Evolutionary conservation across 331 rosid genomes (phyloP), one percentile per base, ranked within the genome.

Genomic region (Rosa hybrid): DNA sequence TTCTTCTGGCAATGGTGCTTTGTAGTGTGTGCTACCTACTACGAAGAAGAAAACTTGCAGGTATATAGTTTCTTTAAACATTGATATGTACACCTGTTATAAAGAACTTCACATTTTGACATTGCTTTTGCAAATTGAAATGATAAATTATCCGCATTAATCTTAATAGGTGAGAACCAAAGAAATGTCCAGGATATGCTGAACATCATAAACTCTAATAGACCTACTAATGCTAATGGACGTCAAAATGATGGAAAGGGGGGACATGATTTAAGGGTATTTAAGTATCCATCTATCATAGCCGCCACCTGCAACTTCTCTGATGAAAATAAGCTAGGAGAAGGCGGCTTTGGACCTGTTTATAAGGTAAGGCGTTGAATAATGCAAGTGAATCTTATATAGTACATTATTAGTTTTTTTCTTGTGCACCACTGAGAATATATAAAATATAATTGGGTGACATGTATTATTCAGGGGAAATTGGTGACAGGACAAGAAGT

Each of bases 301-400:
- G 72, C 72, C 41, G 72, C 51, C 50, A 41, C 72, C 8, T 23
- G 5, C 25, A 7, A 20, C 34, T 30, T 30, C 34, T 30, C 34
- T 30, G 34, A 30, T 30, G 34, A 30, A 27, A 72, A 72, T 16
- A 72, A 48, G 45, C 76, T 72, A 7, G 76, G 76, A 72, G 62
- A 72, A n/a, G 76, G 76, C 25, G 76, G 76, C 0, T 72, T 72
- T 50, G 76, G 76, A 27, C 60, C 60, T 49, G 76, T 72, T 72
- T 72, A 72, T 72, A 72, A 72, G 76, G 76, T 72, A 14, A 50
- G 27, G 34, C 34, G 1, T 30, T 30, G 34, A 30, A 30, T 30
- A 30, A 30, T 30, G 34, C 34, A 30, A 30, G 34, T 30, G 2
- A 30, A 30, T 30, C 34, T 30, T 30, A 30, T 30, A 30, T 27